Base-by-base conservation (phyloP, 2,329 filamentous ascomycete genomes). In the Elsinoe perseae region DNA sequence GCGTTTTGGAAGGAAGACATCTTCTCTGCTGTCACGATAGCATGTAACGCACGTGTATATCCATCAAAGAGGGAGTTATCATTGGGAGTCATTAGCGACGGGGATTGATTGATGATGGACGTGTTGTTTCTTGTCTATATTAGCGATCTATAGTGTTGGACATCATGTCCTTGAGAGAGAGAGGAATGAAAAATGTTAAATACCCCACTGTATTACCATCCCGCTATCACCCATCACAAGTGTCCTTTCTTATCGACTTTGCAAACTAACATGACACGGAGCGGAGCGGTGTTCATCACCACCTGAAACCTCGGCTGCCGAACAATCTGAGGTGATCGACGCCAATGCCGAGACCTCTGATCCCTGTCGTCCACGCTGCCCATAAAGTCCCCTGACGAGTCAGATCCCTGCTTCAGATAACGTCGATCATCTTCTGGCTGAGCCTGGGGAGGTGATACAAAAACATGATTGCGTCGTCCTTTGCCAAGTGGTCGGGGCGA, bases 31-130 rank as follows among this genome's bases (percentile, higher is more conserved):
- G 32, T 50, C 48, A 52, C 28, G 48, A 52, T 52, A 52, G 28
- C 48, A 52, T 52, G 48, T 52, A 30, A 12, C 28, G 18, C 48
- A 20, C 28, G 48, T 52, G 48, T 52, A 52, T 38, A 23, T 52
- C 23, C 25, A 52, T 30, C 30, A 34, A 25, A 34, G 14, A 27
- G 23, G 40, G 40, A 44, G 40, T 20, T n/a, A 52, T 52, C 48
- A 52, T 38, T 52, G 48, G 48, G 28, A 20, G 28, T 8, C 20
- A 20, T 52, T 21, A 27, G 23, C 40, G 40, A 44, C 8, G 40
- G 44, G 25, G 20, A 34, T 28, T 9, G n/a, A 18, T 30, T 28
- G 27, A 50, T 9, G 9, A 50, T 10, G 23, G 43, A n/a, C n/a
- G 38, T 21, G 16, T 21, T 43, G 6, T n/a, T 43, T 23, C 38